A percentile compares a stretch with the other conserved stretches of the same genome.
phyloP scores from a whole-genome alignment of 75 land plant genomes.

The Chamaecyparis obtusa region DNA sequence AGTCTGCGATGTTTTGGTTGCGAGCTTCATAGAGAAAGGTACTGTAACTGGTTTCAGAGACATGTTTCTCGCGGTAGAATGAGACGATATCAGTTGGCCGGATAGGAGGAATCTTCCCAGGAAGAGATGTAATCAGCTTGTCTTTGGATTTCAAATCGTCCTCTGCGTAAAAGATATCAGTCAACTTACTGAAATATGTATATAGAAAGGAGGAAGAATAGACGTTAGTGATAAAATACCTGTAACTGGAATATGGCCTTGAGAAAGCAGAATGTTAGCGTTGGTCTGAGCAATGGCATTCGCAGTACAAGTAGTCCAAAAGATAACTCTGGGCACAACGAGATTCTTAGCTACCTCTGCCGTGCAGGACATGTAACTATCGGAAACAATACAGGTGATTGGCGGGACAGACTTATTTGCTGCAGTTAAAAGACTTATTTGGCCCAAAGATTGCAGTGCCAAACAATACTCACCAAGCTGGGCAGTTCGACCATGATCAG shows the following conservation, averaged over 20 bases:
- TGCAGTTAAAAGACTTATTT: background rate
- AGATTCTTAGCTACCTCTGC: background rate
- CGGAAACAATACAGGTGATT: background rate
- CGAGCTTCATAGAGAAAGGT: background rate
- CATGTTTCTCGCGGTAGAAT: background rate
- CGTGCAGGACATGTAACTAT: background rate
- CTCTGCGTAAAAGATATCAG: too few relatives aligned
- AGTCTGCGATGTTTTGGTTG: background rate
- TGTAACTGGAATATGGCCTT: constrained; percentile 3
- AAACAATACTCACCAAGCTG: background rate
- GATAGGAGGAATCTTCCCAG: background rate
- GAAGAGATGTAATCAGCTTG: background rate
- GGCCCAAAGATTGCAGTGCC: background rate
- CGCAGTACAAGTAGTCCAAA: background rate
- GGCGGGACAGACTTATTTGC: background rate
- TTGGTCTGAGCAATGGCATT: background rate
- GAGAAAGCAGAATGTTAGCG: background rate
- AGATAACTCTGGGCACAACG: background rate
- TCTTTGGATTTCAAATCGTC: background rate
- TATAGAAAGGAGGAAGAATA: too few relatives aligned
- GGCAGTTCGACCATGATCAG: background rate
- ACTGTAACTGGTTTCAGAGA: background rate
- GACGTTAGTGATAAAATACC: background rate
- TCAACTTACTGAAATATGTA: too few relatives aligned
- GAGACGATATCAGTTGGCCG: background rate